phyloP scores from a whole-genome alignment of 495 filamentous ascomycete species.

The Aspergillus diversus region DNA sequence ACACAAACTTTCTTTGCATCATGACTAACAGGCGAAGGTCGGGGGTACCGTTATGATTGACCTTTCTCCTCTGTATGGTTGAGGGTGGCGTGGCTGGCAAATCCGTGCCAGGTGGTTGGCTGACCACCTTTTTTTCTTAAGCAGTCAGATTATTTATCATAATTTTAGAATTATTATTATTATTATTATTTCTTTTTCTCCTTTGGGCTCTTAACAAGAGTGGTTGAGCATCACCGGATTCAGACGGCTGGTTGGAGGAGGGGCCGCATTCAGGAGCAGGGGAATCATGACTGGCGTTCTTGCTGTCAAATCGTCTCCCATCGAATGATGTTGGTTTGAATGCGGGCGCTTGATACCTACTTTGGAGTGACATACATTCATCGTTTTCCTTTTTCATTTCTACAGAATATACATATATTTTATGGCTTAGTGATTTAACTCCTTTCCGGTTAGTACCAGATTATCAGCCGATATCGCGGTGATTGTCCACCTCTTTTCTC shows the following conservation, averaged over 20 bases:
- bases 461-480: conserved; percentile 4
- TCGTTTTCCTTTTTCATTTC: not conserved
- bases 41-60: not conserved
- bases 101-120: conserved; percentile 28
- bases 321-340: conserved; percentile 15
- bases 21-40: not conserved
- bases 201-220: conserved; percentile 22
- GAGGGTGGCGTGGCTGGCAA: conserved; percentile 31
- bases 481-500: not conserved
- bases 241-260: conserved; percentile 1
- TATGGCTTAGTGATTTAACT: not conserved
- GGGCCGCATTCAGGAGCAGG: conserved; percentile 15
- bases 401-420: not conserved
- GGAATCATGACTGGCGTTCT: conserved; percentile 13
- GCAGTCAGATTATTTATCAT: no score
- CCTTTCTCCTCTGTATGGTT: not conserved
- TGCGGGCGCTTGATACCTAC: conserved; percentile 16
- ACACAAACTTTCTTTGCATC: conserved; percentile 1
- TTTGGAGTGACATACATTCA: conserved; percentile 16
- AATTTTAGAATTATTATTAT: not conserved
- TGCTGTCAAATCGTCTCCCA: conserved; percentile 5
- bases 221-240: conserved; percentile 6
- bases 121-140: conserved; percentile 18
- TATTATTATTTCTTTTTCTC: not conserved
- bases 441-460: not conserved